These are phyloP conservation scores for Acacia melanoxylon DNA, from an alignment of 306 rosid species.

Conservation along the genomic window DNA sequence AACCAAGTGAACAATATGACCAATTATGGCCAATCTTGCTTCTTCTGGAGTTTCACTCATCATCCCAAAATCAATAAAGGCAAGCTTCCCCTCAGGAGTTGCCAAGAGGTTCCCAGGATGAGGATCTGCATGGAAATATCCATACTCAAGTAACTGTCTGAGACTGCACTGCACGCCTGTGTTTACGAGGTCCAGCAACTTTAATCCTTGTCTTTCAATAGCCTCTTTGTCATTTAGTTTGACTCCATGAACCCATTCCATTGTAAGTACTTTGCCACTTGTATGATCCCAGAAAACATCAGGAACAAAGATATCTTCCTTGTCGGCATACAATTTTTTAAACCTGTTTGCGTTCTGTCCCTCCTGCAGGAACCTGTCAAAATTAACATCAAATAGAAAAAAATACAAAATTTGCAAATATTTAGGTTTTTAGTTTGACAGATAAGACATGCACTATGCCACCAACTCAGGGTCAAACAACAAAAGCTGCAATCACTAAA, in stretches of 20 bases:
- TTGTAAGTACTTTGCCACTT: constrained; percentile 79
- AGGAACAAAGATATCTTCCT: constrained; percentile 81
- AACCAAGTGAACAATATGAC: constrained; percentile 97
- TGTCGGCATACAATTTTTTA: constrained; percentile 91
- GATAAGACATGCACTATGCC: background rate
- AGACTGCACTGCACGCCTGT: constrained; percentile 94
- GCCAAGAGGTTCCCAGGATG: constrained; percentile 99
- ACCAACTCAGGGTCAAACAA: background rate
- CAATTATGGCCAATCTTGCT: constrained; percentile 85
- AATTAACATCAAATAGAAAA: constrained; percentile 78
- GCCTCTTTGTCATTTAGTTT: constrained; percentile 89
- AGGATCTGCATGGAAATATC: constrained; percentile 99
- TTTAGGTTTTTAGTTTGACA: background rate
- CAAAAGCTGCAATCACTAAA: background rate
- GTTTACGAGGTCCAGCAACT: constrained; percentile 81
- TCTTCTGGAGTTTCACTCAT: constrained; percentile 98
- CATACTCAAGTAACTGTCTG: constrained; percentile 89
- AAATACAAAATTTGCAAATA: constrained; percentile 27
- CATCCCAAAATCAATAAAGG: constrained; percentile 97
- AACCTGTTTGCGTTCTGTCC: constrained; percentile 89
- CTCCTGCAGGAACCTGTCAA: constrained; percentile 95
- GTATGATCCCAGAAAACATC: constrained; percentile 94
- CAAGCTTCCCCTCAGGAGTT: constrained; percentile 94
- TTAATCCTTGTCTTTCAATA: constrained; percentile 86
- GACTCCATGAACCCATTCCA: constrained; percentile 97